Conservation (phyloP, 2,329 filamentous ascomycete species). For the Gyromitra esculenta region DNA sequence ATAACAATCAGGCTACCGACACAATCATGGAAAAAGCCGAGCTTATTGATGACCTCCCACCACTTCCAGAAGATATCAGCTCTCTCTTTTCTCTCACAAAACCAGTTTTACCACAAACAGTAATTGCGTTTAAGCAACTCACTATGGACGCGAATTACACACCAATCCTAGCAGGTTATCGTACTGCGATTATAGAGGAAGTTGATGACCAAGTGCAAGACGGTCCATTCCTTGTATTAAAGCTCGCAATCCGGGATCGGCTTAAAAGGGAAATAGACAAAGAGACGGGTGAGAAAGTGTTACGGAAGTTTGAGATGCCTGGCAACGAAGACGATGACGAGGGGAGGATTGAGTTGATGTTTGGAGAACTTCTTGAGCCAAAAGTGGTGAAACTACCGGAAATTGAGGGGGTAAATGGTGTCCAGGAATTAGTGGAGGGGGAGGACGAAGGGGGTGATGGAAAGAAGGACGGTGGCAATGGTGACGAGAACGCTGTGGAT, state of each 20-base stretch:
- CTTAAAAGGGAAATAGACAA: slow-evolving; percentile 53
- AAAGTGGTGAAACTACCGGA: slow-evolving; percentile 52
- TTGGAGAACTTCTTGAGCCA: slow-evolving; percentile 52
- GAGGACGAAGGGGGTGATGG: not conserved
- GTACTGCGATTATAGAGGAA: slow-evolving; percentile 54
- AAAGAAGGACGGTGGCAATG: not conserved
- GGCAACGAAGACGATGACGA: slow-evolving; percentile 54
- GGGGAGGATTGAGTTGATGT: slow-evolving; percentile 52
- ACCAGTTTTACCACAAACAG: slow-evolving; percentile 53
- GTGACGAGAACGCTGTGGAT: not conserved
- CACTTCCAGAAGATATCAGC: slow-evolving; percentile 54
- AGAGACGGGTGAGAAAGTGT: slow-evolving; percentile 56
- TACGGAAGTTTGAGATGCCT: slow-evolving; percentile 57
- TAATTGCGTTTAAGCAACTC: slow-evolving; percentile 55
- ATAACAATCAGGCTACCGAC: slow-evolving; percentile 38
- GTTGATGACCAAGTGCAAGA: slow-evolving; percentile 46
- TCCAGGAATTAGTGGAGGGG: not conserved
- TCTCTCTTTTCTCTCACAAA: slow-evolving; percentile 51
- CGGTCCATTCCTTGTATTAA: slow-evolving; percentile 47
- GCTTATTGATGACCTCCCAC: slow-evolving; percentile 54
- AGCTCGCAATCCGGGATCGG: slow-evolving; percentile 54
- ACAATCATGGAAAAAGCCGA: slow-evolving; percentile 34
- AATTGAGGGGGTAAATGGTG: slow-evolving; percentile 1
- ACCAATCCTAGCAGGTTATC: slow-evolving; percentile 54
- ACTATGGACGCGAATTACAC: slow-evolving; percentile 51